Conservation (phyloP, 1,284 basidiomycete genomes). For the Spongiforma sp. region DNA sequence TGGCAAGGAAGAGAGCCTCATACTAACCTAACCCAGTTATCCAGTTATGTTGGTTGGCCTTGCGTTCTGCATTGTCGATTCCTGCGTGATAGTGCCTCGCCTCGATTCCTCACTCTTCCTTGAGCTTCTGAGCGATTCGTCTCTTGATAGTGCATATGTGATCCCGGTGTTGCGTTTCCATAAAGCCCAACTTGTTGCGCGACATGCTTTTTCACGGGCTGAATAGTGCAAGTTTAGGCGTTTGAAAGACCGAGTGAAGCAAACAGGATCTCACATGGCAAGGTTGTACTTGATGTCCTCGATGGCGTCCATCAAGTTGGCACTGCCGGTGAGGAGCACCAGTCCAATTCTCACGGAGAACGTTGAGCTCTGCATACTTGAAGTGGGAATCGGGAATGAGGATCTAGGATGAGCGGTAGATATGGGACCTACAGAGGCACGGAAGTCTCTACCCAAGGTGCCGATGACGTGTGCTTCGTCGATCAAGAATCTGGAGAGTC, state of each 20-base stretch:
- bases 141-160: constrained; percentile 82
- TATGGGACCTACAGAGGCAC: constrained; percentile 62
- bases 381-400: constrained; percentile 14
- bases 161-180: constrained; percentile 82
- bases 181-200: constrained; percentile 76
- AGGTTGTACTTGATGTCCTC: constrained; percentile 82
- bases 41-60: constrained; percentile 76
- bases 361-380: constrained; percentile 72
- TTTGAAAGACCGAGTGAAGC: constrained; percentile 89
- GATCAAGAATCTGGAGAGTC: constrained; percentile 89
- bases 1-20: constrained; percentile 25
- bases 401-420: constrained; percentile 6
- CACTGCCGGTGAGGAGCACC: constrained; percentile 94
- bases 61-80: constrained; percentile 70
- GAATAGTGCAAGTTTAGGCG: constrained; percentile 88
- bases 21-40: constrained; percentile 64
- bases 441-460: constrained; percentile 87
- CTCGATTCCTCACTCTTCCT: constrained; percentile 57
- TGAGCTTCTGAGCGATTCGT: constrained; percentile 77
- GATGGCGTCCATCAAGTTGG: constrained; percentile 77
- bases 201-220: constrained; percentile 68
- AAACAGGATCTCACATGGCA: constrained; percentile 62
- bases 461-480: constrained; percentile 97
- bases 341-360: constrained; percentile 77
- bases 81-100: constrained; percentile 91